A percentile compares a stretch with the other conserved stretches of the same genome.
These are phyloP conservation scores for Wallacemonas sp. DNA, from an alignment of 208 protist species.

Conservation along the genomic window DNA sequence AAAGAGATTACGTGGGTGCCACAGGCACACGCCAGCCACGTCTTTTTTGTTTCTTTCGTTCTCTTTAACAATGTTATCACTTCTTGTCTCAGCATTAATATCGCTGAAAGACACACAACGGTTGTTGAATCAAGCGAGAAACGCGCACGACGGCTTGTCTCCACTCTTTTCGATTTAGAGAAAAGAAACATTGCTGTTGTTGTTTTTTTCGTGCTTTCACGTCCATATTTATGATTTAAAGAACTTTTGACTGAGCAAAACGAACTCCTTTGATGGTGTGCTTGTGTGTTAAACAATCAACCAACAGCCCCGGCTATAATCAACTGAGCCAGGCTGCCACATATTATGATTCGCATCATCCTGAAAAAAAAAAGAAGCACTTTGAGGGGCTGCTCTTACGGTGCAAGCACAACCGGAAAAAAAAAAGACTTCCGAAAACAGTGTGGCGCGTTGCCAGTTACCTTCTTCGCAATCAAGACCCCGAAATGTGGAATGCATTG, in stretches of 20 bases:
- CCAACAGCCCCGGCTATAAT: slow-evolving; percentile 5
- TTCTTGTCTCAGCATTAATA: not conserved
- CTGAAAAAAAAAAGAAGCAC: slow-evolving; percentile 19
- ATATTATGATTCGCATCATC: not conserved
- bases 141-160: not conserved
- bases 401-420: slow-evolving; percentile 2
- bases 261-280: not conserved
- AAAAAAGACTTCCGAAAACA: slow-evolving; percentile 5
- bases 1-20: no score
- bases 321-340: slow-evolving; percentile 10
- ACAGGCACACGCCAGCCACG: no score
- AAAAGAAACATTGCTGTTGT: slow-evolving; percentile 8
- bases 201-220: not conserved
- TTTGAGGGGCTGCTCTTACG: not conserved
- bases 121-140: not conserved
- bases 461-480: not conserved
- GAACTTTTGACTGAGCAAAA: slow-evolving; percentile 10
- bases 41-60: no score
- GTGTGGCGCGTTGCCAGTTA: not conserved
- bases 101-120: not conserved
- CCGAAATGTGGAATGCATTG: not conserved
- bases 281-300: slow-evolving; percentile 3
- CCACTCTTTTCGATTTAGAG: not conserved
- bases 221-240: not conserved
- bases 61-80: not conserved